phyloP scores from a whole-genome alignment of 208 protist species.

The Herpetomonas tarakana region DNA sequence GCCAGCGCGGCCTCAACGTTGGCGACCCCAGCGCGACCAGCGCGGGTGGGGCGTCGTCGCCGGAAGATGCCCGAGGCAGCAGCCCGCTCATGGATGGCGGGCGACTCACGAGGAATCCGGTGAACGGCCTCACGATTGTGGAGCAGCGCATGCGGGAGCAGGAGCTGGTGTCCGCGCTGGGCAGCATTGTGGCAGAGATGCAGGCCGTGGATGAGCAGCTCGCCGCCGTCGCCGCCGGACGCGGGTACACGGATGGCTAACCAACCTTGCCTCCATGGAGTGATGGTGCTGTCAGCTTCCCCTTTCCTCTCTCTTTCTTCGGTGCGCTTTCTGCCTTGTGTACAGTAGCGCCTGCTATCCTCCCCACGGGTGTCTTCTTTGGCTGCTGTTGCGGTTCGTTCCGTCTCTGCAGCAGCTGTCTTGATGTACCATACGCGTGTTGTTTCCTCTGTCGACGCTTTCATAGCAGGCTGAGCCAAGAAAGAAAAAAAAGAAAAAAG shows the following conservation, averaged over 20 bases:
- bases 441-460: too few species aligned
- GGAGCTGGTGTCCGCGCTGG: slow-evolving; percentile 45
- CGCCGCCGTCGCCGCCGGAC: slow-evolving; percentile 1
- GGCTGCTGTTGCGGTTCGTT: not conserved
- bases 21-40: not conserved
- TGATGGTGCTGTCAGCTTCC: not conserved
- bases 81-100: slow-evolving; percentile 7
- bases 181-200: slow-evolving; percentile 60
- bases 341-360: not conserved
- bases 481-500: too few species aligned
- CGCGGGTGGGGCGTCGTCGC: not conserved
- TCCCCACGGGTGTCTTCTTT: not conserved
- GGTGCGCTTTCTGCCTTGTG: not conserved
- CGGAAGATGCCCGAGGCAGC: not conserved
- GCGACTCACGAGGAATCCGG: slow-evolving; percentile 12
- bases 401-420: too few species aligned
- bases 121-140: slow-evolving; percentile 22
- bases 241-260: too few species aligned
- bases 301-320: not conserved
- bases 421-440: too few species aligned
- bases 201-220: slow-evolving; percentile 63
- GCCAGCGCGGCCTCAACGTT: not conserved
- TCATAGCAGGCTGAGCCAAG: too few species aligned
- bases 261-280: too few species aligned
- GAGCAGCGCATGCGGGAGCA: slow-evolving; percentile 47